Evolutionary conservation across 768 basidiomycete genomes (phyloP), one percentile per base, ranked within the genome.

Genomic region (Podaxis sp.): DNA sequence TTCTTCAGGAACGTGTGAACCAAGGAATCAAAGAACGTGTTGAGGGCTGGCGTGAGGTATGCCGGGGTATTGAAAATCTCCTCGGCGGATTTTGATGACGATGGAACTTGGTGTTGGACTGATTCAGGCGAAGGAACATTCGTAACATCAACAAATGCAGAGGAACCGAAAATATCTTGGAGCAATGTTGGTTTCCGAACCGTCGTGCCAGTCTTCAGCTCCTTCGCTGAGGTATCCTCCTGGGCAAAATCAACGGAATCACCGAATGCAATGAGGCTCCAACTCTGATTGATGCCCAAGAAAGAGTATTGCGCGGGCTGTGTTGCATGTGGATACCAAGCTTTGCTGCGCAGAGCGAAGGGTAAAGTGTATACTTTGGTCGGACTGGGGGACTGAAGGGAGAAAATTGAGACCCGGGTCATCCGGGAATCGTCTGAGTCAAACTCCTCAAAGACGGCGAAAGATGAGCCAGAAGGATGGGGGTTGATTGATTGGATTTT

Each of bases 121-220:
- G 61, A 15, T 48, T 30, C 51, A 22, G 53, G 22, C 36, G 51
- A 40, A n/a, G 59, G 12, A 20, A 38, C 4, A 12, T 56, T 56
- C 24, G 48, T 64, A 36, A 76, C 71, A 44, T 72, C 73, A 26
- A 73, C 67, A 67, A 95, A 86, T 2, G 90, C 89, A 49, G 91
- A 85, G 63, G 84, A 78, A 41, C 95, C 95, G 70, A 96, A 97
- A 70, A 96, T 91, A 70, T 96, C 94, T 72, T 93, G 90, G 76
- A 96, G 93, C 6, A 97, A 77, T 7, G 92, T 90, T 62, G 80
- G 77, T 65, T 66, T 79, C 66, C 66, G 69, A 60, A 69, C 41
- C 17, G 63, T 41, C 10, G 70, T 63, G 22, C 68, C 70, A 53
- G 71, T 69, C 55, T 62, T 70, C 61, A 81, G 75, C 44, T 73